Base-by-base conservation (phyloP, 306 rosid species). In the Fragaria ananassa region DNA sequence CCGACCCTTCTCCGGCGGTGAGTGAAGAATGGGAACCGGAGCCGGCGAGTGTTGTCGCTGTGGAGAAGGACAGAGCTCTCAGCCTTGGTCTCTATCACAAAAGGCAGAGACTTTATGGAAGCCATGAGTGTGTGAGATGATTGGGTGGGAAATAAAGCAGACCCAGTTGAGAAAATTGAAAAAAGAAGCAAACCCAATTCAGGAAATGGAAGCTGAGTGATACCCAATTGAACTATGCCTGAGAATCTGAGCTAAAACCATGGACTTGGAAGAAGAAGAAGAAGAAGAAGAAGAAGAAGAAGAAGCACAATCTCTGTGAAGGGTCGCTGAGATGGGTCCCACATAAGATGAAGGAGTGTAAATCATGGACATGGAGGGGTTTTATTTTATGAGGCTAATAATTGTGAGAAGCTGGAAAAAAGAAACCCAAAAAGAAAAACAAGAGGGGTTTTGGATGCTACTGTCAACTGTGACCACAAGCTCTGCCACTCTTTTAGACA, bases 21-120 rank as follows among this genome's bases (percentile, higher is more conserved):
- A 37, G 77, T 17, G 61, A 74, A 84, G 45, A 70, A 68, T 1
- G 83, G 75, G 31, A 83, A 58, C 41, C 79, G 78, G 45, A 31
- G 78, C 73, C 79, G 80, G 34, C 72, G 58, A 70, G 37, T 60
- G 13, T 39, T 82, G 51, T 57, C 80, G 53, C 56, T 45, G 23
- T 75, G 88, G 85, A 87, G 50, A 42, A 83, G 76, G 68, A 83
- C 46, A 39, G 83, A 81, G 72, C 50, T 68, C 15, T 83, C 91
- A 31, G 79, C 60, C 85, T 83, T 88, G 56, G 86, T 31, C 77
- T 83, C 90, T 49, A 85, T 66, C 31, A 82, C 68, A 66, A 87
- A 79, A 21, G 93, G 88, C 9, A 79, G 71, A 54, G 91, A 82
- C 74, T 85, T 82, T 15, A 90, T 45, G 31, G 93, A 88, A 13